Evolutionary conservation across 129 eudicot genomes (phyloP).

Genomic region (Deinandra increscens): DNA sequence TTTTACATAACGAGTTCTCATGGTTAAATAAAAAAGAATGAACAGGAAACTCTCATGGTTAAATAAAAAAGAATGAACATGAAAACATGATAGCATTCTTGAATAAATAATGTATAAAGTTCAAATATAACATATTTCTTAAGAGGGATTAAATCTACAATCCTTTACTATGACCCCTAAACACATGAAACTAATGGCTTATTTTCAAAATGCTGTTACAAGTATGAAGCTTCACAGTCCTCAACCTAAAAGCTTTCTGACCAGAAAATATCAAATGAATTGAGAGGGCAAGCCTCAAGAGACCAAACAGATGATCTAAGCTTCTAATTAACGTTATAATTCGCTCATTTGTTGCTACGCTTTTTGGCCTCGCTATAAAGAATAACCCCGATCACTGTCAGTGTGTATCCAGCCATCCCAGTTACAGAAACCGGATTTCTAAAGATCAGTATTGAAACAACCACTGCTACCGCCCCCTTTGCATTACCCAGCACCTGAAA

Average conservation of each 20-base stretch:
- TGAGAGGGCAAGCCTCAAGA: slow-evolving; percentile 29
- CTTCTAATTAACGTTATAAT: slow-evolving; percentile 15
- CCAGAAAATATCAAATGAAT: slow-evolving; percentile 31
- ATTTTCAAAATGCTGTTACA: slow-evolving; percentile 33
- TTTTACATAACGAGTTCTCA: too few relatives aligned
- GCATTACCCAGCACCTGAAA: slow-evolving; percentile 90
- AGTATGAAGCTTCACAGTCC: slow-evolving; percentile 24
- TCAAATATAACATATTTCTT: slow-evolving; percentile 12
- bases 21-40: neutral
- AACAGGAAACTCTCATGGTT: neutral
- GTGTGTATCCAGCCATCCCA: slow-evolving; percentile 85
- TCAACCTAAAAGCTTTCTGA: slow-evolving; percentile 5
- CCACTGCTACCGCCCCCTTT: slow-evolving; percentile 96
- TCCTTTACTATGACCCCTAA: slow-evolving; percentile 29
- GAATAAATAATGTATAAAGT: slow-evolving; percentile 34
- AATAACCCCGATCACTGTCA: slow-evolving; percentile 83
- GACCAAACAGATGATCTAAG: slow-evolving; percentile 12
- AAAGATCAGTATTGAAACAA: slow-evolving; percentile 79
- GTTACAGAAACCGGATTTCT: slow-evolving; percentile 90
- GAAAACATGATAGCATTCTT: neutral
- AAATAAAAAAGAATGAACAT: neutral
- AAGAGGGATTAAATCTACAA: slow-evolving; percentile 20
- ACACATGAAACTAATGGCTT: slow-evolving; percentile 34
- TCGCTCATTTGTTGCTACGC: slow-evolving; percentile 57
- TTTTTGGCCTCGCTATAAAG: slow-evolving; percentile 90